phyloP scores from a whole-genome alignment of 495 filamentous ascomycete species.

The Aspergillus panamensis region DNA sequence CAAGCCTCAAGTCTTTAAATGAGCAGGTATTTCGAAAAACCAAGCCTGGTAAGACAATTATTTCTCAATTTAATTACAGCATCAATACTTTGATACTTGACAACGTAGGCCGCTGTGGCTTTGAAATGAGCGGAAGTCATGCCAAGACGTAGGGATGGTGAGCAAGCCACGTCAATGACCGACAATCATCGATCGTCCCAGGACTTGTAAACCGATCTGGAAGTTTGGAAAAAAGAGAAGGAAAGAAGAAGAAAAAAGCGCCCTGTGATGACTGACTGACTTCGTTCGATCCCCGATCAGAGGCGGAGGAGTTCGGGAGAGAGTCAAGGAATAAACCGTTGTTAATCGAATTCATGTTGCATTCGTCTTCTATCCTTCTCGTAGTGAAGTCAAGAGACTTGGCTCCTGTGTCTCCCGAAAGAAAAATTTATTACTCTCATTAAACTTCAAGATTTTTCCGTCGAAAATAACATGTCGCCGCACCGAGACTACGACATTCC shows the following conservation, averaged over 20 bases:
- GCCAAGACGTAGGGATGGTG: slow-evolving; percentile 12
- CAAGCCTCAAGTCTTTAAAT: background rate
- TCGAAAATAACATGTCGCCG: background rate
- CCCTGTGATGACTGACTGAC: background rate
- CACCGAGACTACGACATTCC: background rate
- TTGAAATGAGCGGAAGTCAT: slow-evolving; percentile 5
- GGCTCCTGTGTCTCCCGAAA: too few species aligned
- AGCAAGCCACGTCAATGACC: slow-evolving; percentile 9
- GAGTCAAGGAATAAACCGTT: background rate
- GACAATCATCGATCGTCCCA: too few species aligned
- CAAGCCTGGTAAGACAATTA: background rate
- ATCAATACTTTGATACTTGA: background rate
- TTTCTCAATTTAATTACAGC: background rate
- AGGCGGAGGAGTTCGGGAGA: background rate
- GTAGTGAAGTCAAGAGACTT: too few species aligned
- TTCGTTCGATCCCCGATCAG: background rate
- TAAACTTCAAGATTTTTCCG: background rate
- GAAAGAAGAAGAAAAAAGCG: background rate
- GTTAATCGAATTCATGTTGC: background rate
- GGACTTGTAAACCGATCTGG: background rate
- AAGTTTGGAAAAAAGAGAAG: background rate
- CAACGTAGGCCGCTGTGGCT: slow-evolving; percentile 5
- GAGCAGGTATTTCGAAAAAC: background rate
- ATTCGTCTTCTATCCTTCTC: too few species aligned
- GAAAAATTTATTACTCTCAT: background rate